Conservation (phyloP, 2,329 filamentous ascomycete genomes). For the Apiospora koreana region DNA sequence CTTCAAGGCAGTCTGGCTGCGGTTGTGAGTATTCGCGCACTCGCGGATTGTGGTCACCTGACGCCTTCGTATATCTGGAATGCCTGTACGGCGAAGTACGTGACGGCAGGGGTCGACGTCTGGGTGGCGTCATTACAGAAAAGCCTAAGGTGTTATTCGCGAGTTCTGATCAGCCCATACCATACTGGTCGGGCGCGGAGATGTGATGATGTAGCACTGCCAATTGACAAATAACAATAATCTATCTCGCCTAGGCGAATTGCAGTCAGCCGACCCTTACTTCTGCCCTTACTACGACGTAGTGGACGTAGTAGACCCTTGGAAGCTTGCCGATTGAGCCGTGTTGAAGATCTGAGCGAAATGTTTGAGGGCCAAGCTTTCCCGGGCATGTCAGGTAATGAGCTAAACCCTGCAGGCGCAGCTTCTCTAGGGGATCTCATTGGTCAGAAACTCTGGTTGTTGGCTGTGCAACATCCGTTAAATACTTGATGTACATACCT, state of each 20-base stretch:
- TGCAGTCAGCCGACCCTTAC: not conserved
- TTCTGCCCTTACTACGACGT: too few species aligned
- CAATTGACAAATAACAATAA: not conserved
- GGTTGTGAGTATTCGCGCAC: not conserved
- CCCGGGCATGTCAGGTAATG: not conserved
- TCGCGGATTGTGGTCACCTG: not conserved
- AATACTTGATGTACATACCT: too few species aligned
- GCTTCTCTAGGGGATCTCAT: not conserved
- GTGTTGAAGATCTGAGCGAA: not conserved
- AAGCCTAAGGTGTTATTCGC: not conserved
- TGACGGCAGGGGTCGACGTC: not conserved
- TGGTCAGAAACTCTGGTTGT: not conserved
- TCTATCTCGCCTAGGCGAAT: not conserved
- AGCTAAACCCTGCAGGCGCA: not conserved
- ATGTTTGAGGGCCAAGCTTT: not conserved
- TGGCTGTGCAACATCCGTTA: not conserved
- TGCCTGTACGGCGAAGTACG: not conserved
- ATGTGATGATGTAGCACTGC: not conserved
- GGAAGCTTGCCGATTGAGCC: conserved; percentile 5
- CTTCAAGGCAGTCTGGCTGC: not conserved
- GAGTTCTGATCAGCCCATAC: not conserved
- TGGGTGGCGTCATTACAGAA: not conserved
- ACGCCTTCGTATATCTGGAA: not conserved
- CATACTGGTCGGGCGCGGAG: not conserved
- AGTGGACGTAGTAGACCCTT: too few species aligned